Conservation (phyloP, 106 monocot genomes). For the Platanthera guangdongensis region DNA sequence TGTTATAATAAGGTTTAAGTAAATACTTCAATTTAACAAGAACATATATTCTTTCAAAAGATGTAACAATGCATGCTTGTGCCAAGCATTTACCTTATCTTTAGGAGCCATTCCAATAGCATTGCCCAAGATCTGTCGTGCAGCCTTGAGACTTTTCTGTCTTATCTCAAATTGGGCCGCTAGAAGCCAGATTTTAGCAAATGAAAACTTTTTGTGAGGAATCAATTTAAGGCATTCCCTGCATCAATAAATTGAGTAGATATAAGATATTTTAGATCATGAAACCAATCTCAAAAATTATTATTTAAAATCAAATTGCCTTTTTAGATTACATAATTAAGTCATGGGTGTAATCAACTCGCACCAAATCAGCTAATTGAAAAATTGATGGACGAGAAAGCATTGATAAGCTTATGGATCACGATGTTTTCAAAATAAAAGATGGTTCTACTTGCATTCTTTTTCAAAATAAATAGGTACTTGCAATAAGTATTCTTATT, state of each 20-base stretch:
- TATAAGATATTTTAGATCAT: conserved; percentile 1
- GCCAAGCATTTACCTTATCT: conserved; percentile 51
- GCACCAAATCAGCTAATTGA: too few relatives aligned
- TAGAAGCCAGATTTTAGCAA: conserved; percentile 94
- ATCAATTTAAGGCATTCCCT: conserved; percentile 85
- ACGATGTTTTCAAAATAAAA: too few relatives aligned
- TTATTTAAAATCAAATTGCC: too few relatives aligned
- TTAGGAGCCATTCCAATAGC: conserved; percentile 95
- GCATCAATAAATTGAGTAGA: not conserved
- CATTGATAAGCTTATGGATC: too few relatives aligned
- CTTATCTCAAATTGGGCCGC: conserved; percentile 94
- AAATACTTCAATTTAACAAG: not conserved
- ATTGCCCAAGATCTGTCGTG: conserved; percentile 74
- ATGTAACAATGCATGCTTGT: not conserved
- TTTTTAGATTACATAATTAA: too few relatives aligned
- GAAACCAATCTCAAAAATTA: not conserved
- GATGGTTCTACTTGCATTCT: not conserved
- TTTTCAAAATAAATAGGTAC: too few relatives aligned
- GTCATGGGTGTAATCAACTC: too few relatives aligned
- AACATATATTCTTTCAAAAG: not conserved
- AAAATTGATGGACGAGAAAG: too few relatives aligned
- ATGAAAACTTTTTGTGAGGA: conserved; percentile 95
- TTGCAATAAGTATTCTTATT: too few relatives aligned
- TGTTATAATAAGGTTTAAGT: conserved; percentile 7
- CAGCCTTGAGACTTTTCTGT: conserved; percentile 65